Base-by-base conservation (phyloP, 2,329 filamentous ascomycete species). In the Claviceps sp. region DNA sequence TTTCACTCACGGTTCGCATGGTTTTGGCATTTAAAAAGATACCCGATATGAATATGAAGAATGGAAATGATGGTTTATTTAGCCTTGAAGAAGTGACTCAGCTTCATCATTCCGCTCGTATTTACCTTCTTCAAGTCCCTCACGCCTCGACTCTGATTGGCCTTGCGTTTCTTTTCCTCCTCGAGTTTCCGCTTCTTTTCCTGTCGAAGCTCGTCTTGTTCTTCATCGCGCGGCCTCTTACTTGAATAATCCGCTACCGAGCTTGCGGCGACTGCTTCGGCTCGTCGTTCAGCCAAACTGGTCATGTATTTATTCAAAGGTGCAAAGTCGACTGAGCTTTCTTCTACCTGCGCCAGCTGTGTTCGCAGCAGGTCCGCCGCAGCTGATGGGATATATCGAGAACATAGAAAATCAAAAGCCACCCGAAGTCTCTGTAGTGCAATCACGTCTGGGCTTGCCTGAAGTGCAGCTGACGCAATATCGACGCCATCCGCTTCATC, bases 51-150 rank as follows among this genome's bases (percentile, higher is more conserved):
- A 48, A 47, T 22, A 37, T 24, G 45, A 47, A 41, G 47, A 58
- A 59, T n/a, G 54, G 42, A 40, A 46, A 38, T 22, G 8, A 47
- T 47, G 41, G 11, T 45, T 58, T 58, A 60, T 55, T 78, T 79
- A 70, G 91, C 94, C 54, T 81, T 81, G 67, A 98, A 98, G 70
- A 98, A 98, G 55, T 84, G 79, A 64, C 87, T 95, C 78, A 98
- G 79, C 73, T 97, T 98, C 77, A 87, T 93, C 93, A 98, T 98
- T 1, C 93, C 93, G 22, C 71, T 80, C 0, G 85, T 90, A 68
- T 97, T 87, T 47, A 90, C 91, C 71, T 97, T 98, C 65, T 86
- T 86, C 62, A 98, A 66, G 47, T 90, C 78, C 63, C 82, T 84
- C 1, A 96, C 81, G 0, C 81, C 90, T 30, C 82, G 76, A 56